These are phyloP conservation scores for Suillus placidus DNA, from an alignment of 768 basidiomycete genomes.

Conservation along the genomic window DNA sequence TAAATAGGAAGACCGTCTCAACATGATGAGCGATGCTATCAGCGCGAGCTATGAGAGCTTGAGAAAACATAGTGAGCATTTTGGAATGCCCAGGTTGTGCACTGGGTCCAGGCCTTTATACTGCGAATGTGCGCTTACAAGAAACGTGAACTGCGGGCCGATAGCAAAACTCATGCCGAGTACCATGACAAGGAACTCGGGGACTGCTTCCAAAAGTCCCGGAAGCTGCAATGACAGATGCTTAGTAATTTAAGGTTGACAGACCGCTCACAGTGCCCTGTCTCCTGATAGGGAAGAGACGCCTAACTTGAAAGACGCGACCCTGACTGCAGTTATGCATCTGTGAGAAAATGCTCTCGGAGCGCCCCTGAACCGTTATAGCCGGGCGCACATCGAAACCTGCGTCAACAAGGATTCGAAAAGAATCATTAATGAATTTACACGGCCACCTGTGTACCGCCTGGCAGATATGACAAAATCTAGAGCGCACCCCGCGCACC, in stretches of 20 bases:
- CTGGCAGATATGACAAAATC: neutral
- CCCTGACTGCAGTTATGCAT: too few relatives aligned
- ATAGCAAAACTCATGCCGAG: neutral
- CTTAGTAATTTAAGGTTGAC: neutral
- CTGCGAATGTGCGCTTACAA: neutral
- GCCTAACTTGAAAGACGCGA: too few relatives aligned
- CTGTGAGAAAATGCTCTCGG: neutral
- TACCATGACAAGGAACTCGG: neutral
- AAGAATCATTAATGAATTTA: neutral
- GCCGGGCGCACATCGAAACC: neutral
- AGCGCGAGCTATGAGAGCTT: neutral
- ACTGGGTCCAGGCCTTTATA: neutral
- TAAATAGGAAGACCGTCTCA: slow-evolving; percentile 27
- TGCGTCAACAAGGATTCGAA: neutral
- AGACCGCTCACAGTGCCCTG: neutral
- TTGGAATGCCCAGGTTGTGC: neutral
- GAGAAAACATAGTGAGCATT: neutral
- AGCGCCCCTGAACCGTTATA: neutral
- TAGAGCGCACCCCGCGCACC: neutral
- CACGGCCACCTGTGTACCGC: too few relatives aligned
- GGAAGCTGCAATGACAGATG: neutral
- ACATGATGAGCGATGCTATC: slow-evolving; percentile 16
- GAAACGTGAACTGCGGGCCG: neutral
- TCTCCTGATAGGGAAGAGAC: too few relatives aligned
- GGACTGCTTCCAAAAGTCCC: neutral